A percentile compares a stretch with the other conserved stretches of the same genome.
These are phyloP conservation scores for Penicillium diatomitis DNA, from an alignment of 495 filamentous ascomycete genomes.

Conservation along the genomic window DNA sequence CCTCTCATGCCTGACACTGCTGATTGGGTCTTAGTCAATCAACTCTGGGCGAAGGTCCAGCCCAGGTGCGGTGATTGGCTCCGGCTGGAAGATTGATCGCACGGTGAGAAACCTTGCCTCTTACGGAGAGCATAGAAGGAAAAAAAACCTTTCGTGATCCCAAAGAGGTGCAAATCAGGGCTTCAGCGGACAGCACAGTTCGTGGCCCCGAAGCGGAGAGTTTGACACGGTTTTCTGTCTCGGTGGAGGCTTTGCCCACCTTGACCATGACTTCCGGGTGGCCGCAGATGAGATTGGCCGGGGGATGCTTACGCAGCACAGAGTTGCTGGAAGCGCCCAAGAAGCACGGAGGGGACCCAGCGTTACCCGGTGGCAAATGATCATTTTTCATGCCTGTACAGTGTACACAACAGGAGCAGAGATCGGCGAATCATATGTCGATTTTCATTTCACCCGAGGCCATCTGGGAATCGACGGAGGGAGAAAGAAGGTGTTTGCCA, in stretches of 20 bases:
- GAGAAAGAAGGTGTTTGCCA: too few relatives aligned
- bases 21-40: slow-evolving; percentile 8
- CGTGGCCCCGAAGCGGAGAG: too few relatives aligned
- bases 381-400: too few relatives aligned
- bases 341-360: background rate
- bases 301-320: slow-evolving; percentile 8
- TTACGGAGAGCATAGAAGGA: too few relatives aligned
- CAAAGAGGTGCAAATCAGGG: too few relatives aligned
- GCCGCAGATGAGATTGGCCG: background rate
- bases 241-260: background rate
- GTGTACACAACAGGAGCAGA: too few relatives aligned
- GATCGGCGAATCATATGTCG: background rate
- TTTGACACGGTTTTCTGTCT: too few relatives aligned
- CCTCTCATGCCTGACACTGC: slow-evolving; percentile 1
- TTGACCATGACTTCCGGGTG: slow-evolving; percentile 7
- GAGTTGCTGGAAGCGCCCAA: background rate
- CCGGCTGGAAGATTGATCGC: background rate
- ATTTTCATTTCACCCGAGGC: background rate
- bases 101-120: background rate
- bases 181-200: too few relatives aligned
- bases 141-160: too few relatives aligned
- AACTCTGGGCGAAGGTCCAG: slow-evolving; percentile 1
- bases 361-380: slow-evolving; percentile 5
- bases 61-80: slow-evolving; percentile 10
- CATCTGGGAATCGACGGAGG: background rate